phyloP scores from a whole-genome alignment of 768 basidiomycete species.

The Auriscalpium orientale region DNA sequence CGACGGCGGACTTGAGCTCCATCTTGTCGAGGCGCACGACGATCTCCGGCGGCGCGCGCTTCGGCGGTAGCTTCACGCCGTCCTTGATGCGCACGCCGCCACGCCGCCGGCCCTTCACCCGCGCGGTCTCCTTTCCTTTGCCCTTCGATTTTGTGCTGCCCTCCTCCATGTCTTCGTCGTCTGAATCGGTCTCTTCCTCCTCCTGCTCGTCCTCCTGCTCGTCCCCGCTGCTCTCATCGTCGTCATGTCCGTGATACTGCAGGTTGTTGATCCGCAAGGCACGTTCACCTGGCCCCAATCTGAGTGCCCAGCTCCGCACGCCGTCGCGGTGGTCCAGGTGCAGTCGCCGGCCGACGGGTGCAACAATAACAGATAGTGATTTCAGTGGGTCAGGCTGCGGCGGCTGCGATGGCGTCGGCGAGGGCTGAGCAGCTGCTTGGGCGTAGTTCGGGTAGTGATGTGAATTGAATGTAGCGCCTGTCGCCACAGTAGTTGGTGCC shows the following conservation, averaged over 20 bases:
- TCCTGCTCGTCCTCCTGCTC: slow-evolving; percentile 46
- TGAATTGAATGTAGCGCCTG: too few relatives aligned
- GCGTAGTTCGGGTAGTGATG: too few relatives aligned
- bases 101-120: background rate
- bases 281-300: slow-evolving; percentile 50
- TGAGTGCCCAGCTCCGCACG: slow-evolving; percentile 67
- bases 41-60: slow-evolving; percentile 20
- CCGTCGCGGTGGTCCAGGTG: slow-evolving; percentile 60
- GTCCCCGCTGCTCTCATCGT: slow-evolving; percentile 52
- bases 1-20: slow-evolving; percentile 37
- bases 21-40: slow-evolving; percentile 56
- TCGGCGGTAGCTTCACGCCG: slow-evolving; percentile 31
- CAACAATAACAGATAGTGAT: slow-evolving; percentile 18
- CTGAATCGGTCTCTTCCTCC: slow-evolving; percentile 33
- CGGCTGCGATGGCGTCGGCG: background rate
- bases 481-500: too few relatives aligned
- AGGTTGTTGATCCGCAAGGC: slow-evolving; percentile 47
- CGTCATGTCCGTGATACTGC: slow-evolving; percentile 47
- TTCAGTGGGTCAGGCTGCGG: slow-evolving; percentile 10
- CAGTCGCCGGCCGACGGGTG: slow-evolving; percentile 52
- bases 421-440: too few relatives aligned
- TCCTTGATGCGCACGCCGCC: slow-evolving; percentile 7
- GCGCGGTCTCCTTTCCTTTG: background rate
- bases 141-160: slow-evolving; percentile 28
- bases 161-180: slow-evolving; percentile 31